Evolutionary conservation across 1,139 yeast genomes (phyloP).

Genomic region (Debaryomycetaceae sp.): DNA sequence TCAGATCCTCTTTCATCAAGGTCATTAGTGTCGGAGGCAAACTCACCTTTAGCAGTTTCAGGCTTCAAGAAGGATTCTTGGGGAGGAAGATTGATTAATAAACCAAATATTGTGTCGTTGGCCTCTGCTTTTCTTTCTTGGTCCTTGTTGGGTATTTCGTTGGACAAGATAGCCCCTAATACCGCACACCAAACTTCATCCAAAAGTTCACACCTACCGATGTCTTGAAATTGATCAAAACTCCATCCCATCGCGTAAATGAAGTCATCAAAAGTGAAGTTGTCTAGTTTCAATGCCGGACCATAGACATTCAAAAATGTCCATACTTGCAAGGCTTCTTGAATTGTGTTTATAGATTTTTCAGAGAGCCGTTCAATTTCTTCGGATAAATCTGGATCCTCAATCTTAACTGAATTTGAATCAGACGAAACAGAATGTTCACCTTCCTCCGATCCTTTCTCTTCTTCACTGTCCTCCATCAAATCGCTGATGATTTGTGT

Average conservation of each 20-base stretch:
- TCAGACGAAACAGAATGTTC: slow-evolving; percentile 8
- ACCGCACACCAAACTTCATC: slow-evolving; percentile 73
- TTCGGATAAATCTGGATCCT: slow-evolving; percentile 12
- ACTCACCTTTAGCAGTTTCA: not conserved
- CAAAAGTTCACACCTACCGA: slow-evolving; percentile 52
- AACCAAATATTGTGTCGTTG: slow-evolving; percentile 30
- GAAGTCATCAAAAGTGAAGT: slow-evolving; percentile 79
- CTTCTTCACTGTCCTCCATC: slow-evolving; percentile 7
- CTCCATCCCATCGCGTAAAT: slow-evolving; percentile 61
- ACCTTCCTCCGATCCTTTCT: slow-evolving; percentile 6
- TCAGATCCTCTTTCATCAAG: slow-evolving; percentile 3
- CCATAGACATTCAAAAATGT: slow-evolving; percentile 69
- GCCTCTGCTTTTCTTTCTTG: slow-evolving; percentile 13
- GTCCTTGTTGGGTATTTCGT: slow-evolving; percentile 23
- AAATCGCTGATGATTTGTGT: slow-evolving; percentile 14
- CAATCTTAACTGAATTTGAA: slow-evolving; percentile 10
- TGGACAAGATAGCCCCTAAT: slow-evolving; percentile 43
- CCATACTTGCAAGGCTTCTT: slow-evolving; percentile 67
- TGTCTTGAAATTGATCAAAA: slow-evolving; percentile 36
- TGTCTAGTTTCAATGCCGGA: slow-evolving; percentile 59
- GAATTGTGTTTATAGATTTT: slow-evolving; percentile 14
- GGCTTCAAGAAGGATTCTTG: slow-evolving; percentile 22
- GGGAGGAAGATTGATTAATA: slow-evolving; percentile 42
- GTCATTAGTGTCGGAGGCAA: slow-evolving; percentile 1
- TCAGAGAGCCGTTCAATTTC: slow-evolving; percentile 19